Conservation (phyloP, 345 rosid genomes). For the Cardamine chenopodiifolia region DNA sequence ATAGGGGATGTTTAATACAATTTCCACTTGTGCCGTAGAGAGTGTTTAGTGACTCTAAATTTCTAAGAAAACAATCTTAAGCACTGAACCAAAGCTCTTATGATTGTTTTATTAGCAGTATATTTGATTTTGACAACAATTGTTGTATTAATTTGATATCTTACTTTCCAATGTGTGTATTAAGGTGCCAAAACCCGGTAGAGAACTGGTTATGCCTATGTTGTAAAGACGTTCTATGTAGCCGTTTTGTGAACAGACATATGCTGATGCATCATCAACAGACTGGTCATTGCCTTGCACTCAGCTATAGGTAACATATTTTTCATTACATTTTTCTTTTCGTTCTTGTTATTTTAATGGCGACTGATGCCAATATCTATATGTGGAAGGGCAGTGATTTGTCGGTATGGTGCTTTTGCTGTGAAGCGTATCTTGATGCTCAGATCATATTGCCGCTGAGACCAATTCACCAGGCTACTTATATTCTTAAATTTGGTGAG, state of each 20-base stretch:
- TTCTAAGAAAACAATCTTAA: neutral
- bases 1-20: neutral
- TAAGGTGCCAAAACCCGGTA: constrained; percentile 74
- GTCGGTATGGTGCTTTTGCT: constrained; percentile 85
- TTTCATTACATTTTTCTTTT: constrained; percentile 5
- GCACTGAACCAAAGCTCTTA: neutral
- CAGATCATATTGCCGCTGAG: constrained; percentile 63
- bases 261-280: constrained; percentile 78
- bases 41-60: neutral
- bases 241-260: constrained; percentile 89
- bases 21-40: no score
- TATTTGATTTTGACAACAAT: neutral
- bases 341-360: neutral
- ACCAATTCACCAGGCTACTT: constrained; percentile 67
- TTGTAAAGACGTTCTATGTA: constrained; percentile 86
- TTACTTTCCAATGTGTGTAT: constrained; percentile 15
- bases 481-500: constrained; percentile 82
- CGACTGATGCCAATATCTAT: neutral
- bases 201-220: constrained; percentile 90
- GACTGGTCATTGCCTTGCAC: constrained; percentile 63
- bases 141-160: neutral
- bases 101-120: neutral
- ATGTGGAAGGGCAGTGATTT: constrained; percentile 59
- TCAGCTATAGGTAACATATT: constrained; percentile 67
- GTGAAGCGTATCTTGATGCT: constrained; percentile 82